Evolutionary conservation across 1,284 basidiomycete species (phyloP).

Genomic region (Heliocybe sulcata): DNA sequence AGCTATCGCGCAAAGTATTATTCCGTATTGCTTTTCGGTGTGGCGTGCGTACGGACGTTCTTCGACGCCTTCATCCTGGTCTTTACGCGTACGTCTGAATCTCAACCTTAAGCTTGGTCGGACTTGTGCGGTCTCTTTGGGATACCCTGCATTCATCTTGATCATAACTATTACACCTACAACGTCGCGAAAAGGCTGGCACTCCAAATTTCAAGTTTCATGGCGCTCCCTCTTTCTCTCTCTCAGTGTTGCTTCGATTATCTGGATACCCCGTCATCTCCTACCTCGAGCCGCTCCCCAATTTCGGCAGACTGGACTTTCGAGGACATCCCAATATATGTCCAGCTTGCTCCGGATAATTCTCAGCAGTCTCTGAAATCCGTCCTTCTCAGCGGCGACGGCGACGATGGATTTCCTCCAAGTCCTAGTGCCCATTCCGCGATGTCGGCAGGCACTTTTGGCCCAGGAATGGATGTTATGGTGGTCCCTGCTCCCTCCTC

Average conservation of each 20-base stretch:
- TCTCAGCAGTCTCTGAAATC: neutral
- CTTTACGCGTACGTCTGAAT: too few species aligned
- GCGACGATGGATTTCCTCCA: neutral
- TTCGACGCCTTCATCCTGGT: too few species aligned
- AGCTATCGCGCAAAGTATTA: too few species aligned
- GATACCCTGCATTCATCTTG: too few species aligned
- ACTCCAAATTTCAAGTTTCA: neutral
- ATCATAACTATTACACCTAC: neutral
- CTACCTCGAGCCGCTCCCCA: neutral
- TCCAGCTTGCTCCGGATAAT: neutral
- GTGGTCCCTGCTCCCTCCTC: too few species aligned
- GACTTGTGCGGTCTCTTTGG: too few species aligned
- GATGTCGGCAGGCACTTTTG: neutral
- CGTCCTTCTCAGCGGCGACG: neutral
- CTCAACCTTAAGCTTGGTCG: too few species aligned
- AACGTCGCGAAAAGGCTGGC: too few species aligned
- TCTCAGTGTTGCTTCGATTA: neutral
- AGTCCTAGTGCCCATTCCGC: neutral
- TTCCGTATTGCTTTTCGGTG: too few species aligned
- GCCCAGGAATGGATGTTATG: neutral
- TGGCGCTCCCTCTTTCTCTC: neutral
- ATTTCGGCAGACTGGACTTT: neutral
- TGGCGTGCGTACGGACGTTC: too few species aligned
- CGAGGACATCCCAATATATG: neutral
- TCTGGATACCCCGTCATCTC: neutral